Evolutionary conservation across 208 protist species (phyloP), one percentile per base, ranked within the genome.

Genomic region (Leishmania arabica): DNA sequence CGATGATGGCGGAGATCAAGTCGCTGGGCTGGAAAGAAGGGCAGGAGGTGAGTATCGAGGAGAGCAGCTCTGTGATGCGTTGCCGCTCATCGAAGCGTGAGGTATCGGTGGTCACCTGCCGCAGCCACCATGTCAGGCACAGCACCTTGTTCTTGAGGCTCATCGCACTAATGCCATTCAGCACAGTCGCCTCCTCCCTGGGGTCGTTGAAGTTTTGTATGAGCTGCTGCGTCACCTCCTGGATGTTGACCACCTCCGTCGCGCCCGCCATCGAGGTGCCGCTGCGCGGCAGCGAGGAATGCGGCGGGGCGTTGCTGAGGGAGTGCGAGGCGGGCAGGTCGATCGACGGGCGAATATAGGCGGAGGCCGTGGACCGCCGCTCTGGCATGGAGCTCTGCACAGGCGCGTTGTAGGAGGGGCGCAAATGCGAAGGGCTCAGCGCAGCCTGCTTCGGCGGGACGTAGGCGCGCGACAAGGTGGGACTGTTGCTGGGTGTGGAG

Each of bases 61-160:
- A 90, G 31, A 97, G 79, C 19, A 97, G 79, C 34, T 87, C 65
- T 31, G 87, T 82, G 34, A 97, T 86, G 62, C 89, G 90, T 71
- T 88, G 79, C 17, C 91, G 91, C 80, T 95, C 91, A 2, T 84
- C 84, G 64, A 91, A 93, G 73, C 83, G 91, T 21, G 85, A 85
- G 37, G 93, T 93, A 11, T 89, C 82, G 1, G 90, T 95, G 2
- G 87, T 56, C 24, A 87, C 90, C 58, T 90, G 85, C 37, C 93
- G 90, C 81, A 97, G 84, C 92, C 93, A 97, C 91, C 92, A 95
- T 37, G 93, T 97, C 40, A 97, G 84, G 78, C 89, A 93, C 40
- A 94, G 78, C 68, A 97, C 91, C 73, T 91, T 90, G 84, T 92
- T 92, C 78, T 88, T 88, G 49, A 94, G 79, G 31, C 82, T 88